Percentiles rank a stretch among this genome's conserved stretches.
Evolutionary conservation across 495 filamentous ascomycete genomes (phyloP).

Genomic region (Trichoderma reesei): DNA sequence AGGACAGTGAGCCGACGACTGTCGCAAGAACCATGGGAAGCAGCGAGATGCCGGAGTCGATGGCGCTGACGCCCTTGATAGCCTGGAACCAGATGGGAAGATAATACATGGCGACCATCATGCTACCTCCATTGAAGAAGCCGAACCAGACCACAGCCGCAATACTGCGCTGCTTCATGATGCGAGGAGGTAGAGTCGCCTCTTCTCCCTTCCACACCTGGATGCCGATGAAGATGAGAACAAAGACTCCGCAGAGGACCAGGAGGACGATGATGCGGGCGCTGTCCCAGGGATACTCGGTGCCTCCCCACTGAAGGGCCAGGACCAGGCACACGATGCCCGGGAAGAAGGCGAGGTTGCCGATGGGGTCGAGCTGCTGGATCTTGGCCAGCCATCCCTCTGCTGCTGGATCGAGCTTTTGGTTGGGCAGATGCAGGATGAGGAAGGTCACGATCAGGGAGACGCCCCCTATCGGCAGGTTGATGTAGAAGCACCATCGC

Average conservation of each 20-base stretch:
- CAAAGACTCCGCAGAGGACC: constrained; percentile 48
- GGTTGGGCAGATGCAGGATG: constrained; percentile 36
- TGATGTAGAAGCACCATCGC: constrained; percentile 74
- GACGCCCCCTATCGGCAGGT: constrained; percentile 55
- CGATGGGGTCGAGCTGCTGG: constrained; percentile 50
- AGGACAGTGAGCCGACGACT: constrained; percentile 26
- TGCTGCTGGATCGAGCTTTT: constrained; percentile 27
- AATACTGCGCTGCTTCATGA: constrained; percentile 59
- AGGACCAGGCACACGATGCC: constrained; percentile 55
- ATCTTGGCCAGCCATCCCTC: constrained; percentile 28
- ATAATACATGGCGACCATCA: constrained; percentile 57
- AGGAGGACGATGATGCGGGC: constrained; percentile 55
- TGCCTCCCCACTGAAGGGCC: constrained; percentile 69
- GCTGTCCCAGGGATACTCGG: constrained; percentile 49
- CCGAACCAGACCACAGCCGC: constrained; percentile 41
- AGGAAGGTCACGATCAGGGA: constrained; percentile 48
- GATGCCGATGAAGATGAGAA: constrained; percentile 45
- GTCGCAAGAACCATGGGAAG: constrained; percentile 35
- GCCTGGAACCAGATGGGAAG: constrained; percentile 64
- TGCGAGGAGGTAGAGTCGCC: constrained; percentile 60
- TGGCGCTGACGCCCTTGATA: constrained; percentile 44
- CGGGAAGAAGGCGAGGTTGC: constrained; percentile 53
- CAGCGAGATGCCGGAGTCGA: constrained; percentile 40
- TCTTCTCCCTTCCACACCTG: constrained; percentile 52
- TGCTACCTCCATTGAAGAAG: constrained; percentile 40